Evolutionary conservation across 2,329 filamentous ascomycete genomes (phyloP).

Genomic region (Colletotrichum gigasporum): DNA sequence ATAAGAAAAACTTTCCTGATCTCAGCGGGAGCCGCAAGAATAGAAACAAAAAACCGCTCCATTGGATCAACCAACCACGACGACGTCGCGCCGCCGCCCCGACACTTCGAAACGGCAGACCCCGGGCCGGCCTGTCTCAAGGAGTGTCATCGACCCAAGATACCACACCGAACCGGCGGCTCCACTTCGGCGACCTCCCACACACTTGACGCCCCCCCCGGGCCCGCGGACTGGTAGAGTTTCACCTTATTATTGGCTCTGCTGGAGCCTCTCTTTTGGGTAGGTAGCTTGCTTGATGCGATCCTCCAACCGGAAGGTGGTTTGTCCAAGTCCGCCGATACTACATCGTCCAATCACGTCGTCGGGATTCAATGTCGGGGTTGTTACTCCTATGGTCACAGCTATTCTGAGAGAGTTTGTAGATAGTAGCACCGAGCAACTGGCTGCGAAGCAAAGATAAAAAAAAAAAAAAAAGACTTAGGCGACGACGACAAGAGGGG

Average conservation of each 20-base stretch:
- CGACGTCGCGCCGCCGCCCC: conserved; percentile 8
- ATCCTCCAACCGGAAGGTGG: no score
- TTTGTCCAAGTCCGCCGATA: background rate
- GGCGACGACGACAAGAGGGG: no score
- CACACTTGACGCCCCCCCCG: background rate
- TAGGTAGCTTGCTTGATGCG: no score
- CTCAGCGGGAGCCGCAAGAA: background rate
- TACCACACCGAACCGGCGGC: no score
- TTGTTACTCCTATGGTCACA: conserved; percentile 13
- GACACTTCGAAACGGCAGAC: conserved; percentile 20
- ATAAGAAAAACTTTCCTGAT: no score
- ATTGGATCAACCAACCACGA: no score
- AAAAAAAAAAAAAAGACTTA: no score
- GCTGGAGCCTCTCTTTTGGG: background rate
- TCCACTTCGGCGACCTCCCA: background rate
- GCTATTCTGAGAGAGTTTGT: conserved; percentile 23
- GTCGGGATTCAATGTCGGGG: background rate
- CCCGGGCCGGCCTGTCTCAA: conserved; percentile 19
- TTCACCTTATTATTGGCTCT: conserved; percentile 15
- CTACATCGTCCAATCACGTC: background rate
- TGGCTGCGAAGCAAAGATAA: background rate
- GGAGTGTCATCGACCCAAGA: conserved; percentile 13
- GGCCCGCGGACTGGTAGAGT: background rate
- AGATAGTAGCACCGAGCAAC: no score
- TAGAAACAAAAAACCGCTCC: background rate